These are phyloP conservation scores for Periconia macrospinosa DNA, from an alignment of 2,329 filamentous ascomycete genomes.

Conservation along the genomic window DNA sequence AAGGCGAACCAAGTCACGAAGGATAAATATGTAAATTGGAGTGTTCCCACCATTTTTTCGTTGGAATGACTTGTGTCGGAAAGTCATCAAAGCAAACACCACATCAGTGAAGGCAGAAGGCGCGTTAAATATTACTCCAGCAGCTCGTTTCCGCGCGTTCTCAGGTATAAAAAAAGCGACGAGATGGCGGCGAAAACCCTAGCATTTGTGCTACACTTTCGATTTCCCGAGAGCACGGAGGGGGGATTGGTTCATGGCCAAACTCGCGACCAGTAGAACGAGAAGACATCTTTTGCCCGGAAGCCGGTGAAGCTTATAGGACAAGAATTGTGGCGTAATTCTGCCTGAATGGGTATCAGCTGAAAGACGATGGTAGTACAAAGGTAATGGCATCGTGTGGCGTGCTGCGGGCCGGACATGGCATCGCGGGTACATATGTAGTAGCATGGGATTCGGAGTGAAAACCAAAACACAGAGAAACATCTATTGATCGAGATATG, in stretches of 20 bases:
- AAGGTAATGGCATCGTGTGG: background rate
- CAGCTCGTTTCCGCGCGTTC: background rate
- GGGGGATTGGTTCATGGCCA: background rate
- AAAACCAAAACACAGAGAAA: too few relatives aligned
- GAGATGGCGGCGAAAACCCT: background rate
- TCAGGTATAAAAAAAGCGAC: background rate
- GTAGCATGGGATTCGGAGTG: too few relatives aligned
- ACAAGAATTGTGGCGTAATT: background rate
- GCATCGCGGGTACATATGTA: background rate
- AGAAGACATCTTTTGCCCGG: too few relatives aligned
- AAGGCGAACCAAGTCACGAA: constrained; percentile 13
- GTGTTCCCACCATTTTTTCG: constrained; percentile 15
- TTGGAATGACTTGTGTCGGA: background rate
- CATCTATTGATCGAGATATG: too few relatives aligned
- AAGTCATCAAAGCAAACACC: background rate
- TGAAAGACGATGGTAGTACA: background rate
- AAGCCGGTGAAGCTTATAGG: background rate
- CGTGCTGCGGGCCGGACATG: background rate
- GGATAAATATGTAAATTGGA: constrained; percentile 15
- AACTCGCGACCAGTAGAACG: background rate
- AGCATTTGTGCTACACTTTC: background rate
- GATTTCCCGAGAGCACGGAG: background rate
- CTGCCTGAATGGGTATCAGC: background rate
- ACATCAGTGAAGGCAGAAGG: background rate
- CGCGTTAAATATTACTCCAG: constrained; percentile 1